Base-by-base conservation (phyloP, 768 basidiomycete species). In the Auriscalpium microsporum region DNA sequence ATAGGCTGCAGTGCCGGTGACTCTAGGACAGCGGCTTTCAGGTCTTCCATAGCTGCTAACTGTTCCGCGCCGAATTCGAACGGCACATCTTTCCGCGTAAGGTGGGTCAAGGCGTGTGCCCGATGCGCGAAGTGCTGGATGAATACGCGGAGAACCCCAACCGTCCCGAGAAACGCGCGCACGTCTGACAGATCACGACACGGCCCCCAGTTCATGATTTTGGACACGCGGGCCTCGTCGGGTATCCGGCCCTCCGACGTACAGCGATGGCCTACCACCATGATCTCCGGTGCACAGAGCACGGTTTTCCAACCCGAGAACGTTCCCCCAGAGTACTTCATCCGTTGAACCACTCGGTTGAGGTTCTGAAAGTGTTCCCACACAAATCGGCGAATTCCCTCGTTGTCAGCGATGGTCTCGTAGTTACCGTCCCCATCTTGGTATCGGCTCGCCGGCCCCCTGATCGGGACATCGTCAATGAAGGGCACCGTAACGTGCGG, bases 391-490 rank as follows among this genome's bases (percentile, higher is more conserved):
- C 68, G 52, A 10, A 78, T 75, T 0, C 69, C 67, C 0, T 62
- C 59, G 54, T 78, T 79, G 0, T 68, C 65, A 0, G 68, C 64
- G 1, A 77, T 69, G 0, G 64, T 72, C 49, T 79, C 68, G 48
- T 59, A 72, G 0, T 8, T n/a, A 0, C 74, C 68, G 28, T 69
- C 64, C 0, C 34, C 8, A 0, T 40, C 2, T 10, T 67, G 50
- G 50, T 77, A 76, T 4, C 58, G 49, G 0, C 71, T 68, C 1
- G 19, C 14, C 0, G 69, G 73, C 1, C 73, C 72, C 53, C 68
- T 69, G 3, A 76, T 53, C 0, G 67, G 65, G 0, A 72, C 57
- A 56, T 79, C 70, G 55, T 81, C 71, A 10, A 79, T 67, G 50
- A 69, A 80, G 0, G 67, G 68, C 0, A 60, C 56, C 0, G 71